Base-by-base conservation (phyloP, 768 basidiomycete genomes). In the Heimioporus sp. region DNA sequence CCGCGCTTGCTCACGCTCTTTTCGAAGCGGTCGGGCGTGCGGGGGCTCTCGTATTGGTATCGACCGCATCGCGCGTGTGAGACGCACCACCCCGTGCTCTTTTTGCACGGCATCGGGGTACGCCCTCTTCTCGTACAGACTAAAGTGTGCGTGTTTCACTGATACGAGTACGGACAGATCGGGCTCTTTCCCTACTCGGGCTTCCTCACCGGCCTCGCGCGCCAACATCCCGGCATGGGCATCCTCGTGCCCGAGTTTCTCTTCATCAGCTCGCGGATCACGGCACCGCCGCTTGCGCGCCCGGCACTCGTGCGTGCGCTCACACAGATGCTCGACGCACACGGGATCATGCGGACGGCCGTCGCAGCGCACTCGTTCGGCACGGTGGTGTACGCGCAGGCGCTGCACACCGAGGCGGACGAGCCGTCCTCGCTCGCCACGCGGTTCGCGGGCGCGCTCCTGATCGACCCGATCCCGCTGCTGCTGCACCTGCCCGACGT, bases 31-130 rank as follows among this genome's bases (percentile, higher is more conserved):
- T 76, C 80, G 0, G 56, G 64, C 1, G 59, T 66, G 17, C 51
- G 61, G 1, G 59, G 71, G 1, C 42, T 80, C 10, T 69, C 73
- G 1, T 80, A 76, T 58, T 80, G 78, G 78, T 73, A 76, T 53
- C 69, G 74, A 4, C 75, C 78, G 3, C 83, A 85, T 52, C 71
- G 66, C 32, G 77, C 80, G 5, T 48, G 45, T 10, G 70, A 69
- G 2, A 80, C 78, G 53, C 66, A 70, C 10, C 66, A 70, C 10
- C 82, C 85, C 0, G 66, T 87, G 10, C 63, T 86, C n/a, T 85
- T 87, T 59, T 57, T 87, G 1, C 85, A 87, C 49, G 86, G 85
- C 10, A 80, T 86, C n/a, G 86, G 85, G 10, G 82, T 85, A 66
- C n/a, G 58, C 52, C 34, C 39, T 17, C 12, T 1, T 42, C 30